Evolutionary conservation across 139 green algal genomes (phyloP).

Genomic region (Medakamo hakoo): DNA sequence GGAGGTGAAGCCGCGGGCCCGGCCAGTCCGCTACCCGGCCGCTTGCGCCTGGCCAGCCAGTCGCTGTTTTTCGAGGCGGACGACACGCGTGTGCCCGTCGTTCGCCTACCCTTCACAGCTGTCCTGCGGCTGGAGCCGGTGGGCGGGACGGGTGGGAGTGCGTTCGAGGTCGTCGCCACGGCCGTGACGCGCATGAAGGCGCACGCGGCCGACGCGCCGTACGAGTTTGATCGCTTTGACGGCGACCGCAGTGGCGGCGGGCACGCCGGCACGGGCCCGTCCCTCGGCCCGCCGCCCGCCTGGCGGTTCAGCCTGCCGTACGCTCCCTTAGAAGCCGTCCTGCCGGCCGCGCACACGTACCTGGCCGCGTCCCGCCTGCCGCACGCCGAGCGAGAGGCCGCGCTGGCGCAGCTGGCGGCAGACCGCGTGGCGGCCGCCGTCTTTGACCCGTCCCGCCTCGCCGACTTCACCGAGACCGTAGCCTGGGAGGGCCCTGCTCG

Average conservation of each 20-base stretch:
- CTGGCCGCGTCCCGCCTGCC: constrained; percentile 37
- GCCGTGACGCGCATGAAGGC: constrained; percentile 41
- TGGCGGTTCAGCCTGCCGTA: constrained; percentile 58
- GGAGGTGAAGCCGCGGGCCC: constrained; percentile 21
- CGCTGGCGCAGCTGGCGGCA: constrained; percentile 24
- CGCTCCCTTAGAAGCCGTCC: constrained; percentile 33
- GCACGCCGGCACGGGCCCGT: not conserved
- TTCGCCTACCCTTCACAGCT: constrained; percentile 26
- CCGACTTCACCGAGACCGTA: constrained; percentile 52
- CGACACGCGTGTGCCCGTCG: constrained; percentile 58
- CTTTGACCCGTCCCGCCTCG: constrained; percentile 61
- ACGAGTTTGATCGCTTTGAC: constrained; percentile 24
- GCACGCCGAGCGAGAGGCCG: constrained; percentile 21
- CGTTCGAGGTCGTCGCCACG: constrained; percentile 3
- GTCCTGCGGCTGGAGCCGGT: constrained; percentile 21
- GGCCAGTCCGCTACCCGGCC: constrained; percentile 32
- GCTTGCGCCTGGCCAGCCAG: constrained; percentile 60
- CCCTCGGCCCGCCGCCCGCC: not conserved
- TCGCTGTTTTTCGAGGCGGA: constrained; percentile 78
- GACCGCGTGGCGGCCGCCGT: constrained; percentile 21
- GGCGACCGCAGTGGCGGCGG: not conserved
- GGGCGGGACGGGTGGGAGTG: not conserved
- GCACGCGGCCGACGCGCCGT: constrained; percentile 52
- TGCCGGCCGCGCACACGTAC: constrained; percentile 45
- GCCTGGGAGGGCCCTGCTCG: constrained; percentile 23